phyloP scores from a whole-genome alignment of 2,329 filamentous ascomycete genomes.

The Epichloe festucae region DNA sequence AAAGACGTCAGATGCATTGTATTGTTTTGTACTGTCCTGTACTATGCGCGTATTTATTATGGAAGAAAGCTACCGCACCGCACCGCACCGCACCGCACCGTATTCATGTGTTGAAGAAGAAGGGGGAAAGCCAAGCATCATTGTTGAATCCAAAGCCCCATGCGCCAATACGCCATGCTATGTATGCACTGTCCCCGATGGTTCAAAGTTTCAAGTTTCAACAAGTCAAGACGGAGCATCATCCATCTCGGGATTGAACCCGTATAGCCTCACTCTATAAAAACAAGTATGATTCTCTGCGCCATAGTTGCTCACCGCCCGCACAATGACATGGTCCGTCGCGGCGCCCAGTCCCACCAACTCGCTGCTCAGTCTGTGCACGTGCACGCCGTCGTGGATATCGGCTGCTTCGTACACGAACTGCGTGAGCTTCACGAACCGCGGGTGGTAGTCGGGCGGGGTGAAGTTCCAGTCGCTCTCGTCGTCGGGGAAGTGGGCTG shows the following conservation, averaged over 20 bases:
- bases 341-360: constrained; percentile 32
- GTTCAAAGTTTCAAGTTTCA: background rate
- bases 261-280: constrained; percentile 48
- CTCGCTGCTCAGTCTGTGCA: constrained; percentile 39
- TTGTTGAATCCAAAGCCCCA: background rate
- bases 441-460: constrained; percentile 15
- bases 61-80: too few species aligned
- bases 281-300: constrained; percentile 48
- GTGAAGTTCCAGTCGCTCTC: constrained; percentile 17
- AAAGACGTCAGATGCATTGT: too few species aligned
- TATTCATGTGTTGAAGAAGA: too few species aligned
- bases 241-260: constrained; percentile 23
- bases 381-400: constrained; percentile 32
- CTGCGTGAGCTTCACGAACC: constrained; percentile 44
- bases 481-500: constrained; percentile 25
- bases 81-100: too few species aligned
- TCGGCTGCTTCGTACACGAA: constrained; percentile 39
- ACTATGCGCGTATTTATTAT: too few species aligned
- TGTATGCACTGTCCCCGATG: background rate
- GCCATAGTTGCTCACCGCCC: constrained; percentile 47
- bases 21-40: too few species aligned
- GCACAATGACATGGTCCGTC: constrained; percentile 40
- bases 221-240: background rate
- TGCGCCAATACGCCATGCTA: background rate
- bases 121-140: too few species aligned